Evolutionary conservation across 306 rosid species (phyloP).

Genomic region (Pueraria montana): DNA sequence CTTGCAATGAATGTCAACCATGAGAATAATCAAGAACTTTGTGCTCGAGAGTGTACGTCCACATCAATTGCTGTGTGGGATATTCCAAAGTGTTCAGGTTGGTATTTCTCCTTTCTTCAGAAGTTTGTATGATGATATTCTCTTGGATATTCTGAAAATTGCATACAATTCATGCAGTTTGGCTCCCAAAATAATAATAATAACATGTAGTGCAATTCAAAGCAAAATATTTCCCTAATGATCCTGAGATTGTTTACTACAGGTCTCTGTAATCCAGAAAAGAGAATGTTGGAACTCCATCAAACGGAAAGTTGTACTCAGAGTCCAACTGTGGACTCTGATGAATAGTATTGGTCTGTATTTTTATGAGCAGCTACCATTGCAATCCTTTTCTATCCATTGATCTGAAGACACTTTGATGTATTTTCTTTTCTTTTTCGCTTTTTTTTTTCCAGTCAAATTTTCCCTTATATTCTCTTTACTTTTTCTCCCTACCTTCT

Average conservation of each 20-base stretch:
- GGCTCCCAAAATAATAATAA: neutral
- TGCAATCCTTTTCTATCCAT: conserved; percentile 29
- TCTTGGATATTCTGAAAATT: neutral
- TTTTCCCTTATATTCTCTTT: neutral
- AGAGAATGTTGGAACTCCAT: conserved; percentile 88
- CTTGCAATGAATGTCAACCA: conserved; percentile 98
- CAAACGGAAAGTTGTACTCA: conserved; percentile 73
- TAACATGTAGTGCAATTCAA: conserved; percentile 13
- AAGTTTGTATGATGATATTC: conserved; percentile 24
- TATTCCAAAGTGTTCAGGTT: conserved; percentile 98
- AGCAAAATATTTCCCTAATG: conserved; percentile 11
- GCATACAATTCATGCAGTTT: conserved; percentile 1
- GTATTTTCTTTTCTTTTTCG: conserved; percentile 11
- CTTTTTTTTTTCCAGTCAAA: neutral
- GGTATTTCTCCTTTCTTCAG: conserved; percentile 46
- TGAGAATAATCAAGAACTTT: conserved; percentile 79
- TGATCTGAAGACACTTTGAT: conserved; percentile 19
- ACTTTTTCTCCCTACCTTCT: neutral
- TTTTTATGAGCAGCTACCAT: neutral
- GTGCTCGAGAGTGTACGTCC: conserved; percentile 72
- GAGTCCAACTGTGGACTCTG: conserved; percentile 76
- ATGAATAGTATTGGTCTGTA: conserved; percentile 55
- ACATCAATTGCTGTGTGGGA: conserved; percentile 97
- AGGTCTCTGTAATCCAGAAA: conserved; percentile 95
- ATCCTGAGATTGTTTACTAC: conserved; percentile 44